Evolutionary conservation across 495 filamentous ascomycete species (phyloP).

Genomic region (Sabuloglossum arenarium): DNA sequence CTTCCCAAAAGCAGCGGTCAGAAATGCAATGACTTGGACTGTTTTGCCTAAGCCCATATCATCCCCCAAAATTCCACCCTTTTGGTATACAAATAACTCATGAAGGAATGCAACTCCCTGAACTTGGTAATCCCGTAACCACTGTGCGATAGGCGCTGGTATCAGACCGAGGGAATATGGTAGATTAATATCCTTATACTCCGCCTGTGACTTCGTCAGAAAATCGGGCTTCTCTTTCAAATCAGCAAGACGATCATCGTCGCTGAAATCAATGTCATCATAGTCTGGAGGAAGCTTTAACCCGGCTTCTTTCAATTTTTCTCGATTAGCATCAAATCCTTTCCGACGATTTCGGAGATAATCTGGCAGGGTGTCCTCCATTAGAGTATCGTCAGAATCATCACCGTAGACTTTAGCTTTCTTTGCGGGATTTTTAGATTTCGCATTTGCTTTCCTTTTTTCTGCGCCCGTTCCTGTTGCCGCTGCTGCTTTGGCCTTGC

Average conservation of each 20-base stretch:
- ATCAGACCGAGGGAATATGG: constrained; percentile 63
- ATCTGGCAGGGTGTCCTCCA: constrained; percentile 35
- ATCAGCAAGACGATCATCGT: constrained; percentile 45
- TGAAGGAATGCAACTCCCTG: constrained; percentile 75
- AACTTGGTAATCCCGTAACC: constrained; percentile 80
- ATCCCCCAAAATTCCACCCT: constrained; percentile 77
- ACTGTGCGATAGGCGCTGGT: constrained; percentile 80
- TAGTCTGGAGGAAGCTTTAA: constrained; percentile 64
- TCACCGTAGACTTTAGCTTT: constrained; percentile 21
- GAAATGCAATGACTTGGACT: constrained; percentile 86
- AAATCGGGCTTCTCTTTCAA: constrained; percentile 53
- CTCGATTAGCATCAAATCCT: constrained; percentile 30
- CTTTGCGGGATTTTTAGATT: constrained; percentile 6
- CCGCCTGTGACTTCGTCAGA: constrained; percentile 35
- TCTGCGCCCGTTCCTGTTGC: constrained; percentile 8
- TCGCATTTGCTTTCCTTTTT: constrained; percentile 10
- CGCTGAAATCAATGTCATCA: constrained; percentile 68
- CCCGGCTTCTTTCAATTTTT: constrained; percentile 41
- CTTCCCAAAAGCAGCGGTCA: constrained; percentile 86
- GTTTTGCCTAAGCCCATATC: constrained; percentile 98
- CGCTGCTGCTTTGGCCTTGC: constrained; percentile 21
- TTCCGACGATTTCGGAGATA: constrained; percentile 32
- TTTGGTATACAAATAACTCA: constrained; percentile 76
- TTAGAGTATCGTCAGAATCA: constrained; percentile 29
- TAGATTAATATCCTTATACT: constrained; percentile 57